Evolutionary conservation across 139 green algal species (phyloP).

Genomic region (Pseudopediastrum boryanum): DNA sequence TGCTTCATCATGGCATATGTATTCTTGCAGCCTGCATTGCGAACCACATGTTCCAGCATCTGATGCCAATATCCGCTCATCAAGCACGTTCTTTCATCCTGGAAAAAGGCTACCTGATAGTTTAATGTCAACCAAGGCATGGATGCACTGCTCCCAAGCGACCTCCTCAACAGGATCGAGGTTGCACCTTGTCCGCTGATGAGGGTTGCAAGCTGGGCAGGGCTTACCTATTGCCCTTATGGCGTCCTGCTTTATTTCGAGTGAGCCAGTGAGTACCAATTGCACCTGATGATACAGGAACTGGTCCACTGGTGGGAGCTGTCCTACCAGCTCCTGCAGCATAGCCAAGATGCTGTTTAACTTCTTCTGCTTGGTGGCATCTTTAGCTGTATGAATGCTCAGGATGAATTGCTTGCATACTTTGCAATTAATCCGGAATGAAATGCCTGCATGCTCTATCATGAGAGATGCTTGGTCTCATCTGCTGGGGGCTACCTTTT

Average conservation of each 20-base stretch:
- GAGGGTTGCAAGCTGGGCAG: too few relatives aligned
- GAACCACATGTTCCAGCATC: not conserved
- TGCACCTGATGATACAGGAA: constrained; percentile 32
- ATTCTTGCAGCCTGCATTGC: too few relatives aligned
- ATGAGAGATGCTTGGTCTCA: too few relatives aligned
- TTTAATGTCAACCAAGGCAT: too few relatives aligned
- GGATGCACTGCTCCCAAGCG: not conserved
- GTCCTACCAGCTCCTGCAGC: not conserved
- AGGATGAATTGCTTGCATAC: too few relatives aligned
- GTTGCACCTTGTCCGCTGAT: not conserved
- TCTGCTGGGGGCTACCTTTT: too few relatives aligned
- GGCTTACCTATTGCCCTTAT: constrained; percentile 24
- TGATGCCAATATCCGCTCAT: not conserved
- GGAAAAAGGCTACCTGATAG: not conserved
- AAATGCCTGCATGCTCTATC: too few relatives aligned
- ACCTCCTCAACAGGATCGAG: not conserved
- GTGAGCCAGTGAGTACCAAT: not conserved
- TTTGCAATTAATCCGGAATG: too few relatives aligned
- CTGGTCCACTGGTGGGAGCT: constrained; percentile 34
- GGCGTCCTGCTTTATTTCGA: not conserved
- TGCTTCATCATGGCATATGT: too few relatives aligned
- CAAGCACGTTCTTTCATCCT: not conserved
- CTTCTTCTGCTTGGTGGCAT: too few relatives aligned
- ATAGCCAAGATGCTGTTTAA: not conserved
- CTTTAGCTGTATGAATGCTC: too few relatives aligned